A percentile compares a stretch with the other conserved stretches of the same genome.
Evolutionary conservation across 2,329 filamentous ascomycete species (phyloP).

Genomic region (Trichophyton equinum): DNA sequence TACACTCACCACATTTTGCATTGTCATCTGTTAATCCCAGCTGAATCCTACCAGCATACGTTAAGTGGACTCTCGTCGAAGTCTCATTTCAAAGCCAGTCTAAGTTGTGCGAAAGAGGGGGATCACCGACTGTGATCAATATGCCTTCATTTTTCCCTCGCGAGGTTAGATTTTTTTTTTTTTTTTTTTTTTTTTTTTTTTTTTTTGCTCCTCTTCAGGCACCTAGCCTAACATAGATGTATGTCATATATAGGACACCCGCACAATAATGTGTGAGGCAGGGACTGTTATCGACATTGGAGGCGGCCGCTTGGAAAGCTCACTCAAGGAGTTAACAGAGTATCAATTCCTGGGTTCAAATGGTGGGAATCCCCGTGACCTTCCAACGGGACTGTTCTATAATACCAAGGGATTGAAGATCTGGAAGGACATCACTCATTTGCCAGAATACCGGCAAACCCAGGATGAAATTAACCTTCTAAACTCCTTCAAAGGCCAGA

Average conservation of each 20-base stretch:
- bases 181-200: too few species aligned
- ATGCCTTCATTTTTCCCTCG: not conserved
- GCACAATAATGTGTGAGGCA: not conserved
- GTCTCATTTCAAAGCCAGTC: not conserved
- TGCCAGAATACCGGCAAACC: constrained; percentile 3
- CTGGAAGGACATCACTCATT: not conserved
- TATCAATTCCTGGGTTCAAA: not conserved
- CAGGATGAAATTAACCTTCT: constrained; percentile 5
- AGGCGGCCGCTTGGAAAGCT: not conserved
- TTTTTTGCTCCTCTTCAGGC: not conserved
- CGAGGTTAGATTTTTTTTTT: not conserved
- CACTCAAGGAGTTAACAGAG: not conserved
- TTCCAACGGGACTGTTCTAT: constrained; percentile 3
- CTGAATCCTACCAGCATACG: not conserved
- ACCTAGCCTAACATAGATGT: not conserved
- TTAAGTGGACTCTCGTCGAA: not conserved
- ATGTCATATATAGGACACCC: not conserved
- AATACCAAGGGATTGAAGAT: not conserved
- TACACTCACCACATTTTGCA: not conserved
- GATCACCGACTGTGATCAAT: not conserved
- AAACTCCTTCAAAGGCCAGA: not conserved
- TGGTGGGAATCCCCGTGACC: not conserved
- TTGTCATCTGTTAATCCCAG: not conserved
- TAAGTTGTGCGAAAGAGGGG: not conserved
- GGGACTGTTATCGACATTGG: constrained; percentile 10